Base-by-base conservation (phyloP, 768 basidiomycete genomes). In the Paxillus rubicundulus region DNA sequence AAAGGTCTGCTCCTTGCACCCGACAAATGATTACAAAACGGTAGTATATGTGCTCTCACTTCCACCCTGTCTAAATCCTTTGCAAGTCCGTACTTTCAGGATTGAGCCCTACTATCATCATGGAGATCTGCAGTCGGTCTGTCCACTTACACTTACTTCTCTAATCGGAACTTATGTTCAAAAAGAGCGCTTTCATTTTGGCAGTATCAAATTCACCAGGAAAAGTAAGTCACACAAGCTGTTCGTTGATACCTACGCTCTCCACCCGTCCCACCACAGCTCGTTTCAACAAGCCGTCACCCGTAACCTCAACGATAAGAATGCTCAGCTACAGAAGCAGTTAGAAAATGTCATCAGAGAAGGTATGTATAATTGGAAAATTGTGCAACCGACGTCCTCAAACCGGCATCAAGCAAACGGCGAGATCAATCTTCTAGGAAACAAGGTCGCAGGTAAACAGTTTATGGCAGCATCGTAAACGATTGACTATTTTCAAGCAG, bases 11-110 rank as follows among this genome's bases (percentile, higher is more conserved):
- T 89, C 88, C 2, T 70, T 93, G 16, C 86, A 88, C 61, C 91
- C 91, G 0, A 85, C 89, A 4, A 93, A 93, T 64, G 91, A 93
- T 68, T 93, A 92, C 71, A 93, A 92, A 73, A 93, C 91, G 45
- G 91, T 87, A 70, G 76, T 77, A 72, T 69, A 72, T 65, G 52
- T 55, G 28, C 42, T 18, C 42, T 50, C 37, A 32, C 30, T 17
- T 49, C 50, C 30, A 27, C 33, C 40, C 12, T 28, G 36, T 18
- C 55, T 56, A 45, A 54, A 20, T 40, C 37, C 20, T 37, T 28
- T 41, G 13, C 56, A 57, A 93, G 90, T 92, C 91, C 17, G 91
- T 93, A 53, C 74, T 93, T 42, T 91, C 91, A 24, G 91, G 91
- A 1, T 67, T 93, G 41, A 82, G 78, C 24, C 91, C 91, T 13